phyloP scores from a whole-genome alignment of 2,329 filamentous ascomycete genomes.

The Colletotrichum sp. region DNA sequence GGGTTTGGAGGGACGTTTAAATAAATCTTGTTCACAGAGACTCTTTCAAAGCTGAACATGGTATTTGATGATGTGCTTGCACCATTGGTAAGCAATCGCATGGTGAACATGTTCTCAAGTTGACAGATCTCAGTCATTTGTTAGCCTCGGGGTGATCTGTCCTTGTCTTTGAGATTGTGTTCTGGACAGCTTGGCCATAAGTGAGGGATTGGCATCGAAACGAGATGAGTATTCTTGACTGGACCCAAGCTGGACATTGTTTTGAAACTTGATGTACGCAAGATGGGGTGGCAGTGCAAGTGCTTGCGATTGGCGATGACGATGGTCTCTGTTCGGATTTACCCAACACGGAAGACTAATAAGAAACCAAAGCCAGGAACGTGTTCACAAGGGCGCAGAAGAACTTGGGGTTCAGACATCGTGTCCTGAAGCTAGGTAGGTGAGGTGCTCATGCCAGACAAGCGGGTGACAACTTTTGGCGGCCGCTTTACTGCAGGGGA shows the following conservation, averaged over 20 bases:
- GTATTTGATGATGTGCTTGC: neutral
- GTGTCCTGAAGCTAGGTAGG: neutral
- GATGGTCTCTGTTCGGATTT: neutral
- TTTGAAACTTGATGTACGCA: slow-evolving; percentile 1
- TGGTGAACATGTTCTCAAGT: no score
- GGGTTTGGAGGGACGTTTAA: neutral
- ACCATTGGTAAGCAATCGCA: neutral
- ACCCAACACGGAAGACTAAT: neutral
- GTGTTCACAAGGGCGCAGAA: neutral
- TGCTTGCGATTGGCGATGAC: neutral
- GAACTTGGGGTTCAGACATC: neutral
- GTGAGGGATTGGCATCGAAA: slow-evolving; percentile 2
- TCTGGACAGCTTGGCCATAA: neutral
- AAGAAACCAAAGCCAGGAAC: neutral
- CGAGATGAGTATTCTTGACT: neutral
- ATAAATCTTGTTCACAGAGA: neutral
- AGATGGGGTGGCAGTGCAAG: slow-evolving; percentile 7
- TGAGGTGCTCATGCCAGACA: neutral
- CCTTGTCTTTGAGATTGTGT: neutral
- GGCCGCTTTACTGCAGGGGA: neutral
- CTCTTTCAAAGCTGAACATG: no score
- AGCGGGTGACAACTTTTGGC: neutral
- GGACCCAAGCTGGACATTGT: neutral
- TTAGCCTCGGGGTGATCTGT: neutral
- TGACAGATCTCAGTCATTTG: neutral